Evolutionary conservation across 768 basidiomycete species (phyloP), one percentile per base, ranked within the genome.

Genomic region (Ramaria sp.): DNA sequence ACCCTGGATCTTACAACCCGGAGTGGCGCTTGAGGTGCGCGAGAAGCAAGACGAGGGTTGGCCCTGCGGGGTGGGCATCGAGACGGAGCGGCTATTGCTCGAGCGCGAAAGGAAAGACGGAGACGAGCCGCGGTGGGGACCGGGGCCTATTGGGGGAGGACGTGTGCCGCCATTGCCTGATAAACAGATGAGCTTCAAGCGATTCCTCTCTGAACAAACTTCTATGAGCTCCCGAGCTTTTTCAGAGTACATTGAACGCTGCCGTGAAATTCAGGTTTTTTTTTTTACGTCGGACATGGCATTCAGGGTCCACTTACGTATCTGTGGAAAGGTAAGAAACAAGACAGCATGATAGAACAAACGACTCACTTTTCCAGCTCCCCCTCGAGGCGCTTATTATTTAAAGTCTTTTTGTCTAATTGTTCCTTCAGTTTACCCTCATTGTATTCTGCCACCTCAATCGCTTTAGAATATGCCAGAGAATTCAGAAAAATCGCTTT

Each of bases 401-500:
- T 67, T 56, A 70, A 63, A 69, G 87, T 79, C 58, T 78, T 70
- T 61, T 82, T 81, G 58, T 86, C 83, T 42, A 88, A 67, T 68
- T 79, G 80, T 61, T 72, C 70, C 70, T 78, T 83, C 63, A 86
- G 71, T 58, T 70, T 73, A 49, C 71, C 68, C 70, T 89, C 86
- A 52, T 76, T 69, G 55, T 66, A 69, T 67, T 82, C 85, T 43
- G 85, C 78, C 60, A 70, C 66, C 71, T 82, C 85, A 65, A 75
- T 81, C 57, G 80, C 78, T 64, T 90, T 87, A 34, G 83, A 83
- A 69, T 88, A 85, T 61, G 86, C 83, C 48, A 80, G 70, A 66
- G 88, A 84, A 63, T 90, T 90, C 71, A 85, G 78, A 55, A 90
- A 77, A 66, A 90, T 90, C 53, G 87, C 87, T 59, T 83, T 81